Evolutionary conservation across 768 basidiomycete genomes (phyloP), one percentile per base, ranked within the genome.

Genomic region (Mycena rosella): DNA sequence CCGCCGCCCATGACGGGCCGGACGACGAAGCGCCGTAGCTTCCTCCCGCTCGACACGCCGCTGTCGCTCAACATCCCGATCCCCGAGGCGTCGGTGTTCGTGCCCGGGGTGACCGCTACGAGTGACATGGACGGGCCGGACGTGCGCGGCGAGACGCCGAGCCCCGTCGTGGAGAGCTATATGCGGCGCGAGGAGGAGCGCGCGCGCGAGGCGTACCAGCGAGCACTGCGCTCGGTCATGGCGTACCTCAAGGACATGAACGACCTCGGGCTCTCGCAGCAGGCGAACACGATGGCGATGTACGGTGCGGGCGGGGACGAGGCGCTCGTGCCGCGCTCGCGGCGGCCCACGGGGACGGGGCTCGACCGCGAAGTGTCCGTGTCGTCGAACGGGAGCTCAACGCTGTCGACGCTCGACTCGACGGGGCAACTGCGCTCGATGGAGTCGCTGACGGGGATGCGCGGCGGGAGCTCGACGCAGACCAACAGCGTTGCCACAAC

Each of bases 171-270:
- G 27, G 83, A 83, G 63, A 79, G 78, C 63, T 79, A 82, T 59
- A 76, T 85, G 60, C 87, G 88, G 40, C 86, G 86, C 60, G 92
- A 94, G 79, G 91, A 91, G 77, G 92, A 93, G 67, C 84, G 89
- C 34, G 86, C 84, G 20, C 85, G 88, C 32, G 92, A 94, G 74
- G 85, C 88, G 32, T 91, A 92, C 76, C 89, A 88, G 73, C 86
- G 93, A 47, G 96, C 95, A 34, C 84, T 99, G 58, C 88, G 94
- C 61, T 93, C 94, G 13, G 89, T 99, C 20, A 96, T 99, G 92
- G 95, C 96, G 9, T 99, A 99, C 78, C 86, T 99, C 22, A 90
- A 90, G 73, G 98, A 99, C 74, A 92, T 99, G 89, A 92, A 96
- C 75, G 98, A 99, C 75, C 84, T 99, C 32, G 91, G 90, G 20